Evolutionary conservation across 345 rosid genomes (phyloP).

Genomic region (Euphorbia peplus): DNA sequence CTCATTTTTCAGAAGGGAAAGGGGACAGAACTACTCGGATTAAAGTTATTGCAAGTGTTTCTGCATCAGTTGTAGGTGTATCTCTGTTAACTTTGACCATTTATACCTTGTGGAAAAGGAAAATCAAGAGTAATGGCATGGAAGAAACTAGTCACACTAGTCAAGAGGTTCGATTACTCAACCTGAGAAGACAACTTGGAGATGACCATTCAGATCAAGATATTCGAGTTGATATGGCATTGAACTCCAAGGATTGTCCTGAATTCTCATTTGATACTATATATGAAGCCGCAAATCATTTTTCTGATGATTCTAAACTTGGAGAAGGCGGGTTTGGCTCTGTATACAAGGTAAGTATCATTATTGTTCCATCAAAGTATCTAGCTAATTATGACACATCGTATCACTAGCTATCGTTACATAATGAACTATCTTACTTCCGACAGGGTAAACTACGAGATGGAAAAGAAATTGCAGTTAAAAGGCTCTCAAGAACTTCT

Average conservation of each 20-base stretch:
- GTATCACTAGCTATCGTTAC: too few species aligned
- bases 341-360: constrained; percentile 36
- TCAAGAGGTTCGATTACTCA: constrained; percentile 23
- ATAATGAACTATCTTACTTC: too few species aligned
- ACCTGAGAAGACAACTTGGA: constrained; percentile 1
- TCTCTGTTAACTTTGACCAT: background rate
- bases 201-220: background rate
- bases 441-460: constrained; percentile 18
- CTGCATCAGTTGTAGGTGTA: background rate
- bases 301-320: constrained; percentile 33
- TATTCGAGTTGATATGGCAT: constrained; percentile 3
- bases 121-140: background rate
- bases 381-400: too few species aligned
- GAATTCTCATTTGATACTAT: constrained; percentile 19
- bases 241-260: constrained; percentile 23
- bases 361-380: background rate
- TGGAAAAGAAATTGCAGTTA: constrained; percentile 27
- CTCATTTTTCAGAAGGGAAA: background rate
- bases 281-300: constrained; percentile 27
- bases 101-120: constrained; percentile 4
- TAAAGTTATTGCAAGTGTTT: constrained; percentile 1
- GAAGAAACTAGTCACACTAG: background rate
- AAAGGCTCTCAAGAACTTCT: constrained; percentile 30
- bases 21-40: constrained; percentile 3
- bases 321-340: constrained; percentile 54